Evolutionary conservation across 163 green algal species (phyloP).

Genomic region (Trebouxiophyceae sp.): DNA sequence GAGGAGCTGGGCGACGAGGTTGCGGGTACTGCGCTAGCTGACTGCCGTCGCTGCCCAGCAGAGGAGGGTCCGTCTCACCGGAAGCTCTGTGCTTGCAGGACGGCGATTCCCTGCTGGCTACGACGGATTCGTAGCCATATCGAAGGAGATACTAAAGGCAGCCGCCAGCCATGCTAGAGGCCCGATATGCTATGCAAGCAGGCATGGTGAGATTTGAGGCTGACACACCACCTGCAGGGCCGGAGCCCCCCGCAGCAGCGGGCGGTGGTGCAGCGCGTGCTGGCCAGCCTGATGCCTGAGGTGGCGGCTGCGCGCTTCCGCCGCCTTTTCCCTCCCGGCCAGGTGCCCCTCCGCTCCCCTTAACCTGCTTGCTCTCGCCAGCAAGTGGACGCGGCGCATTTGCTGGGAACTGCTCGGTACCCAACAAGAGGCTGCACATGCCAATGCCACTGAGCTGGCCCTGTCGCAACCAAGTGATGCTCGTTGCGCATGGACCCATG

Average conservation of each 20-base stretch:
- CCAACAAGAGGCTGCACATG: no score
- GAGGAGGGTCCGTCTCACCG: no score
- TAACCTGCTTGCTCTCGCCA: neutral
- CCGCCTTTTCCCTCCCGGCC: slow-evolving; percentile 40
- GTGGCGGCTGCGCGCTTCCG: slow-evolving; percentile 31
- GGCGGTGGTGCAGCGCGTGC: slow-evolving; percentile 33
- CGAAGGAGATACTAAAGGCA: slow-evolving; percentile 39
- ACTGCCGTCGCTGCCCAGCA: no score
- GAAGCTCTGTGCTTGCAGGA: slow-evolving; percentile 10
- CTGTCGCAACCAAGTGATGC: no score
- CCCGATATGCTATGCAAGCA: no score
- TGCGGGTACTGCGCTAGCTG: no score
- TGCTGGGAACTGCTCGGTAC: no score
- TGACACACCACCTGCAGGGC: slow-evolving; percentile 21
- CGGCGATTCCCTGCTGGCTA: slow-evolving; percentile 28
- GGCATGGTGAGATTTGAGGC: no score
- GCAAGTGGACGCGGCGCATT: no score
- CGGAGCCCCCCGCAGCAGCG: slow-evolving; percentile 36
- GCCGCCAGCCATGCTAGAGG: no score
- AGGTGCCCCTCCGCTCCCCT: slow-evolving; percentile 5
- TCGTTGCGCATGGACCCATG: no score
- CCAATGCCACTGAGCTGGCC: no score
- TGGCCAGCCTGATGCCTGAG: slow-evolving; percentile 33
- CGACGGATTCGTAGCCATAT: slow-evolving; percentile 42
- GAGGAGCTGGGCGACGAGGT: slow-evolving; percentile 30